Evolutionary conservation across 345 rosid species (phyloP), one percentile per base, ranked within the genome.

Genomic region (Corymbia maculata): DNA sequence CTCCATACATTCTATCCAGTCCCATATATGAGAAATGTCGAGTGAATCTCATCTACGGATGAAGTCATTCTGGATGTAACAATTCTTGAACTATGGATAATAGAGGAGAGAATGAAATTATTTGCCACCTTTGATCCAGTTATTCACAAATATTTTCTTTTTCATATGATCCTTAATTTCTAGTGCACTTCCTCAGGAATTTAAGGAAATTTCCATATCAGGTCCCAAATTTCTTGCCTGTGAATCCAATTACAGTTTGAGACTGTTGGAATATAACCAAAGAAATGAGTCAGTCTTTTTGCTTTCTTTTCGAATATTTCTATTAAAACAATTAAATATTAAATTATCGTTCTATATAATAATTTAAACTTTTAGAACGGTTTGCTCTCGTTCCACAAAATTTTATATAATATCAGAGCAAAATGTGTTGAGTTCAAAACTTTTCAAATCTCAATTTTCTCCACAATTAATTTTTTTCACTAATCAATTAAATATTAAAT

Each of bases 331-430:
- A 55, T 55, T 4, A 55, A 55, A 55, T 55, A 55, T 55, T 22
- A 55, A 55, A 55, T 2, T 55, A 2, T 5, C 2, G 12, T 8
- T 55, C 21, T 21, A 55, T 55, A 21, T 55, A 8, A 52, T 36
- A 36, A 36, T 36, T 36, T 36, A 0, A 2, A 6, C 1, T 0
- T 55, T 21, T 22, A 55, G 28, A 55, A 55, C 0, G 17, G 9
- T 22, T 5, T 2, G 24, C 24, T 4, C 12, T 22, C 21, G 24
- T 22, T 12, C 13, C 24, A 22, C 61, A 22, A 2, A 55, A 55
- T 55, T 28, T 55, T 4, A 55, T 55, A 55, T 55, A 55, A 8
- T 55, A 55, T 55, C 9, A 55, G 19, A 55, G 11, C 9, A 55
- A 55, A 26, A 8, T 4, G 19, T 55, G 12, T 12, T 0, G 0